Base-by-base conservation (phyloP, 1,284 basidiomycete genomes). In the Ustilago tritici region DNA sequence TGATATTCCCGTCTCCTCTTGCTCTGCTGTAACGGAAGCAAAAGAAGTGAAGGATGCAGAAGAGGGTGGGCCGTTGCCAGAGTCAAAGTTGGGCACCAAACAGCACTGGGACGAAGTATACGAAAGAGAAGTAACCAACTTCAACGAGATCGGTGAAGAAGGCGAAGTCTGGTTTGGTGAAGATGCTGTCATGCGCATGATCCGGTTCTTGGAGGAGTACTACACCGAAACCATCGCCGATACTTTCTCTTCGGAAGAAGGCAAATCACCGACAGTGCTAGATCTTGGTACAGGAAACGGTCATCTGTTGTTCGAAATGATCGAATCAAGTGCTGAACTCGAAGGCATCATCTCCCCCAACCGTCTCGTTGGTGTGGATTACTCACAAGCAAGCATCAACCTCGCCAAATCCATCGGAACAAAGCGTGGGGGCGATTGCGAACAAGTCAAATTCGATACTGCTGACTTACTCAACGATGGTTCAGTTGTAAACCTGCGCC, bases 141-240 rank as follows among this genome's bases (percentile, higher is more conserved):
- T 93, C 76, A 87, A 91, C 43, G 93, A 94, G 59, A 91, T 91
- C 56, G 92, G 93, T 12, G 93, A 95, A 85, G 93, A 95, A 84
- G 94, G 94, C 43, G 94, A 95, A 87, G 89, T 94, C 32, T 95
- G 94, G 94, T 95, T 95, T 81, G 94, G 94, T 14, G 89, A 90
- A 73, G 92, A 94, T 71, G 91, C 90, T 31, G 90, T 93, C 1
- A 90, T 92, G 78, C 93, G 93, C 76, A 95, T 95, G 93, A 90
- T 87, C 34, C 57, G 62, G 2, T 83, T 73, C 59, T 58, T 85
- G 8, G 70, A 81, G 35, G 17, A 8, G 4, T 67, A 75, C 47
- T 71, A 68, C 47, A 69, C 57, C 47, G 72, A 77, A 3, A 56
- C 56, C 8, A 14, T 68, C 7, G 46, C 63, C 6, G 66, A 57